Evolutionary conservation across 2,329 filamentous ascomycete species (phyloP).

Genomic region (Sclerotinia nivalis): DNA sequence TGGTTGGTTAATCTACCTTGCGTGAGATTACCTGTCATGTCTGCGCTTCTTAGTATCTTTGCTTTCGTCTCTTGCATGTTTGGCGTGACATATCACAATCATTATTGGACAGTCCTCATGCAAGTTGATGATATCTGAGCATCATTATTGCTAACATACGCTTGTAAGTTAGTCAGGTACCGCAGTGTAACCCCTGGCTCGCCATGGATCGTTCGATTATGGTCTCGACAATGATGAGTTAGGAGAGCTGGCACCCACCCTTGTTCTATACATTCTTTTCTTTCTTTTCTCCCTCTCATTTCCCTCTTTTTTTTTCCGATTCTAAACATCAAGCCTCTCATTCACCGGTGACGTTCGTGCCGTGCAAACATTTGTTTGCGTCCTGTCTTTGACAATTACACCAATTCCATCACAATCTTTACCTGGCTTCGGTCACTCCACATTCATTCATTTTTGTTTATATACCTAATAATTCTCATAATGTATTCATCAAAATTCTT

Average conservation of each 20-base stretch:
- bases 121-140: background rate
- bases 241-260: background rate
- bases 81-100: background rate
- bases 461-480: slow-evolving; percentile 31
- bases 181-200: background rate
- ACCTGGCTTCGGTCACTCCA: slow-evolving; percentile 21
- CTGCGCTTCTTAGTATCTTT: background rate
- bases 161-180: background rate
- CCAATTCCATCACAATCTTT: slow-evolving; percentile 38
- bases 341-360: slow-evolving; percentile 30
- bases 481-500: slow-evolving; percentile 39
- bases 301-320: slow-evolving; percentile 23
- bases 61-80: slow-evolving; percentile 7
- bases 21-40: slow-evolving; percentile 10
- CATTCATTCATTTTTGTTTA: slow-evolving; percentile 23
- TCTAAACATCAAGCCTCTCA: slow-evolving; percentile 31
- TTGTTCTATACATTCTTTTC: slow-evolving; percentile 1
- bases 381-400: slow-evolving; percentile 41
- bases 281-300: slow-evolving; percentile 26
- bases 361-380: slow-evolving; percentile 42
- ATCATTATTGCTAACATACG: background rate
- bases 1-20: background rate
- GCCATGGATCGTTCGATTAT: slow-evolving; percentile 1
- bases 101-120: slow-evolving; percentile 1
- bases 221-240: background rate